phyloP scores from a whole-genome alignment of 2,329 filamentous ascomycete genomes.

The Daldinia sp. region DNA sequence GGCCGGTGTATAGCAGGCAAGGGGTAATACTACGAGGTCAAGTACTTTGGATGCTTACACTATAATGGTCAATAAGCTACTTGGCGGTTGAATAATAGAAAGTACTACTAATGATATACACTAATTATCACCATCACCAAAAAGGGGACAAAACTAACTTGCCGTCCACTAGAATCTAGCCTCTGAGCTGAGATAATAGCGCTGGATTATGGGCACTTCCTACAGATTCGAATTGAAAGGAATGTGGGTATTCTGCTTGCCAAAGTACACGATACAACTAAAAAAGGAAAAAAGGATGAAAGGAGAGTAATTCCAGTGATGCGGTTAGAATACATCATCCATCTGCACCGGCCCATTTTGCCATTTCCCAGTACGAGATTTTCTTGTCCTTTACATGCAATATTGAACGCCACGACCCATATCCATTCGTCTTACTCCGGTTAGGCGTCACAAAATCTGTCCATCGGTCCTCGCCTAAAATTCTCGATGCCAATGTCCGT shows the following conservation, averaged over 20 bases:
- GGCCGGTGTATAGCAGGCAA: too few species aligned
- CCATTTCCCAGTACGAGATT: slow-evolving; percentile 17
- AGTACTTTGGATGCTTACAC: too few species aligned
- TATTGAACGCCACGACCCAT: slow-evolving; percentile 28
- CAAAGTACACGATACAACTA: slow-evolving; percentile 28
- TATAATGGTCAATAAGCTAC: too few species aligned
- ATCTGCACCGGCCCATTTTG: background rate
- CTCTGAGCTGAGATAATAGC: background rate
- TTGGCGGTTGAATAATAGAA: too few species aligned
- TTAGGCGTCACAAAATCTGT: slow-evolving; percentile 9
- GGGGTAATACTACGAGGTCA: too few species aligned
- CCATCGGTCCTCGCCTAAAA: slow-evolving; percentile 8
- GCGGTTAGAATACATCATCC: slow-evolving; percentile 11
- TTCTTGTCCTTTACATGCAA: slow-evolving; percentile 17
- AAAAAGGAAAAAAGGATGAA: slow-evolving; percentile 23
- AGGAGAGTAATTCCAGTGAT: slow-evolving; percentile 24
- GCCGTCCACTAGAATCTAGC: background rate
- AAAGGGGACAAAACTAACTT: background rate
- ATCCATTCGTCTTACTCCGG: slow-evolving; percentile 13
- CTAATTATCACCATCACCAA: background rate
- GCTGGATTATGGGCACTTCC: slow-evolving; percentile 5
- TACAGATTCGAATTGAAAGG: slow-evolving; percentile 31
- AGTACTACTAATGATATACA: background rate
- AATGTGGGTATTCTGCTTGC: slow-evolving; percentile 31
- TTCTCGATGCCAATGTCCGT: background rate